Evolutionary conservation across 2,329 filamentous ascomycete species (phyloP).

Genomic region (Pseudonectria buxi): DNA sequence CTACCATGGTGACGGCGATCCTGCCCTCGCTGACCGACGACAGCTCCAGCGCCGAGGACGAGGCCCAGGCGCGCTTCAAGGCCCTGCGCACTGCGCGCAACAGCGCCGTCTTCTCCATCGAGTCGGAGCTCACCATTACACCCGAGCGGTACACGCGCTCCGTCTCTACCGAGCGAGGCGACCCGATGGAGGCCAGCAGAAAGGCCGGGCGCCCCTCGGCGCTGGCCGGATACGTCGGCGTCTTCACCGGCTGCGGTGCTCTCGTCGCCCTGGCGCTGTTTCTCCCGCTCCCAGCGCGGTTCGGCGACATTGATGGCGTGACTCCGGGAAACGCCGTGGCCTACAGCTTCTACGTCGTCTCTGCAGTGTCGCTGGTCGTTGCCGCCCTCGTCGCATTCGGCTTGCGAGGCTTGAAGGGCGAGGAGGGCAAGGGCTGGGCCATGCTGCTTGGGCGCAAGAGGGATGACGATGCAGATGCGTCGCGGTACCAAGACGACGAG

Average conservation of each 20-base stretch:
- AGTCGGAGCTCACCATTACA: slow-evolving; percentile 70
- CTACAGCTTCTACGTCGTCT: slow-evolving; percentile 84
- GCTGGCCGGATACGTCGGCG: slow-evolving; percentile 81
- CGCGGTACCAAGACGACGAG: slow-evolving; percentile 13
- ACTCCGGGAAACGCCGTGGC: slow-evolving; percentile 69
- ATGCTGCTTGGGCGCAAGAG: slow-evolving; percentile 42
- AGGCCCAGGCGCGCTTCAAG: slow-evolving; percentile 25
- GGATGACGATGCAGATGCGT: slow-evolving; percentile 15
- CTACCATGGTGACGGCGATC: slow-evolving; percentile 96
- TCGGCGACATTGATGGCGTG: slow-evolving; percentile 63
- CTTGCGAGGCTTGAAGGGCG: slow-evolving; percentile 60
- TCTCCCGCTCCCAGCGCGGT: slow-evolving; percentile 76
- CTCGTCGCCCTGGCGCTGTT: slow-evolving; percentile 77
- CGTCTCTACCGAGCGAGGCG: slow-evolving; percentile 23
- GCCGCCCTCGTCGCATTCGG: slow-evolving; percentile 73
- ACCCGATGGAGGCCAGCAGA: slow-evolving; percentile 15
- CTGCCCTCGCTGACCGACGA: slow-evolving; percentile 65
- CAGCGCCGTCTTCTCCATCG: slow-evolving; percentile 60
- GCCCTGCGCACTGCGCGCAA: slow-evolving; percentile 39
- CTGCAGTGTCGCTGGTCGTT: slow-evolving; percentile 62
- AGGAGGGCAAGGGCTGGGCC: slow-evolving; percentile 69
- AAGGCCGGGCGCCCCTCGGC: slow-evolving; percentile 43
- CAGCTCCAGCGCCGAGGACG: slow-evolving; percentile 23
- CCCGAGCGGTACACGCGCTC: slow-evolving; percentile 49
- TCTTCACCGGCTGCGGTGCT: slow-evolving; percentile 89